Conservation (phyloP, 2,329 filamentous ascomycete species). For the Zymoseptoria ardabiliae region DNA sequence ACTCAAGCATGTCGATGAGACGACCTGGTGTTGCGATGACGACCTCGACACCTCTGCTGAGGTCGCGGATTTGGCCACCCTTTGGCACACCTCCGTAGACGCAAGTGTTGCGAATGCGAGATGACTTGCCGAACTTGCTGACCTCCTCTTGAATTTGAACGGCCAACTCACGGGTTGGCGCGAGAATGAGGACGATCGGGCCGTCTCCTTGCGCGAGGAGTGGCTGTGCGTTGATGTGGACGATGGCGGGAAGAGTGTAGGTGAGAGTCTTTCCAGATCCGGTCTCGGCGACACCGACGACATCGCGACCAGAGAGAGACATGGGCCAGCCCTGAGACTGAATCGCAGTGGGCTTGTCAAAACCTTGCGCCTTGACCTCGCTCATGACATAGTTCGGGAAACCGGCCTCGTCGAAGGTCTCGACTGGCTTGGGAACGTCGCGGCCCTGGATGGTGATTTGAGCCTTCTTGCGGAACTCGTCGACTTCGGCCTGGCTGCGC, state of each 20-base stretch:
- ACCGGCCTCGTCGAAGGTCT: conserved; percentile 94
- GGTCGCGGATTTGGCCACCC: conserved; percentile 91
- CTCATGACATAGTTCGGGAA: conserved; percentile 97
- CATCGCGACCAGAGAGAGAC: conserved; percentile 95
- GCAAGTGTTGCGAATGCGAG: conserved; percentile 95
- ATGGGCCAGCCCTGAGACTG: conserved; percentile 99
- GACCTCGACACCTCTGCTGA: conserved; percentile 91
- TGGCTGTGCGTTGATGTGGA: conserved; percentile 98
- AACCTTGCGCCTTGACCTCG: conserved; percentile 97
- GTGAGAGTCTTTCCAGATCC: conserved; percentile 96
- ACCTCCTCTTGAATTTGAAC: conserved; percentile 99
- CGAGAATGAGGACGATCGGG: conserved; percentile 91
- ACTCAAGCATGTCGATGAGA: conserved; percentile 97
- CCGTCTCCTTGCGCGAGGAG: conserved; percentile 91
- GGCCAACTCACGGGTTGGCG: conserved; percentile 92
- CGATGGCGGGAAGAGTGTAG: conserved; percentile 95
- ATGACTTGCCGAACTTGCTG: conserved; percentile 96
- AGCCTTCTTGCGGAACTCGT: conserved; percentile 78
- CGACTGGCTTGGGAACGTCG: conserved; percentile 85
- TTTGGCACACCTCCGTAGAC: conserved; percentile 99
- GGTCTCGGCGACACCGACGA: conserved; percentile 98
- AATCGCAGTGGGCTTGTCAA: conserved; percentile 86
- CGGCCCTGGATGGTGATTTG: conserved; percentile 74
- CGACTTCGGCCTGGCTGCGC: conserved; percentile 72
- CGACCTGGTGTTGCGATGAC: conserved; percentile 97